Base-by-base conservation (phyloP, 495 filamentous ascomycete genomes). In the Tuber umbilicatum region DNA sequence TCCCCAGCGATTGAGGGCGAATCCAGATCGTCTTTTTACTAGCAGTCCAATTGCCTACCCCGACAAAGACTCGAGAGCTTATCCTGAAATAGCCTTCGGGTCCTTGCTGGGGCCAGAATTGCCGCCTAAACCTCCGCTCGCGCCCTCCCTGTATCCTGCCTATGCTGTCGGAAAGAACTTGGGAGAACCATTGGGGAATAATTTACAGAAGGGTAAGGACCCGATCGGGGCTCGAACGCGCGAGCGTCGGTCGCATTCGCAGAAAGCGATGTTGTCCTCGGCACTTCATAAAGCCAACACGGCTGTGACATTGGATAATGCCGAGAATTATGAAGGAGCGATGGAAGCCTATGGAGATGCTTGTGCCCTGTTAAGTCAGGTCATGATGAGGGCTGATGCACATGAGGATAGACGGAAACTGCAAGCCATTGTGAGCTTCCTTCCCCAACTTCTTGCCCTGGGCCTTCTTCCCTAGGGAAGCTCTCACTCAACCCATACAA, bases 261-360 rank as follows among this genome's bases (percentile, higher is more conserved):
- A 97, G 80, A 97, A 96, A 84, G 89, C 89, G 37, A 97, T 97
- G 92, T 86, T 99, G 27, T 95, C 94, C 5, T 93, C 91, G 81
- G 95, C 95, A 10, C 85, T 99, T 64, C 90, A 96, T 79, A 97
- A 97, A 84, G 95, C 95, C 50, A 97, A 97, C 79, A 95, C 92
- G 37, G 95, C 95, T 12, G 95, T 99, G 23, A 87, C 96, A 73
- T 88, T 98, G 42, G 95, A 99, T 83, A 96, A 97, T 85, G 93
- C 93, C 5, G 91, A 94, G 79, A 97, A 97, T 82, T 91, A 94
- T 78, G 93, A 95, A 82, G 94, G 94, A 38, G 95, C 95, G 41
- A 91, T 95, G 85, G 89, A 93, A 79, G 94, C 95, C 38, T 99
- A 99, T 81, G 87, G 86, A 27, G 96, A 98, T 84, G 94, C 94